Base-by-base conservation (phyloP, 1,139 yeast genomes). In the Lizanozyma gosingica region DNA sequence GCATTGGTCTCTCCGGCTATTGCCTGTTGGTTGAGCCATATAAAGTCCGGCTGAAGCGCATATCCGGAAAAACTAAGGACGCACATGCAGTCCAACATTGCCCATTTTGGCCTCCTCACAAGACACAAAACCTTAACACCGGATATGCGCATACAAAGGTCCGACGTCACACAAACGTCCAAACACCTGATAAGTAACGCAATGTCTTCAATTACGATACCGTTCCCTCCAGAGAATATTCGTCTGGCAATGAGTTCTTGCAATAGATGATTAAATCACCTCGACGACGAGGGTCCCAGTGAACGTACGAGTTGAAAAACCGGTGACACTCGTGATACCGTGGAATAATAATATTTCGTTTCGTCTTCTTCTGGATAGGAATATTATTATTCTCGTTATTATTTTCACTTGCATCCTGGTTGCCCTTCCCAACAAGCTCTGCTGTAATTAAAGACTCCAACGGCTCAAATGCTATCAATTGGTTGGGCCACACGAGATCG, bases 251-350 rank as follows among this genome's bases (percentile, higher is more conserved):
- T 6, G 6, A 6, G 29, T 22, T 11, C 29, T 39, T 41, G 40
- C 62, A 54, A 49, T 76, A 83, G 2, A 88, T 76, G 4, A 87
- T 62, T 1, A 90, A 66, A 54, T 87, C 92, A 1, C 99, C 98
- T 1, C 56, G 52, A 45, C 98, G 68, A 45, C 97, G 69, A 37
- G 63, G 54, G 56, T 94, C 98, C 84, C 97, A 95, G 59, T 90
- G 97, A 55, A 80, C 76, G 43, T 77, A 74, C 35, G 88, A 76
- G 51, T 92, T 92, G 67, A 86, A 90, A 43, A 84, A 71, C 33
- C 90, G 65, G 6, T 60, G 56, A 36, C 70, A 62, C 45, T 71
- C 74, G 2, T 47, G 43, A 53, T 84, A 85, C 2, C 65, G 59
- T 1, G 72, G 58, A n/a, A n/a, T n/a, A n/a, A n/a, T n/a, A n/a